phyloP scores from a whole-genome alignment of 257 asterid species.

The Solanum pennellii region DNA sequence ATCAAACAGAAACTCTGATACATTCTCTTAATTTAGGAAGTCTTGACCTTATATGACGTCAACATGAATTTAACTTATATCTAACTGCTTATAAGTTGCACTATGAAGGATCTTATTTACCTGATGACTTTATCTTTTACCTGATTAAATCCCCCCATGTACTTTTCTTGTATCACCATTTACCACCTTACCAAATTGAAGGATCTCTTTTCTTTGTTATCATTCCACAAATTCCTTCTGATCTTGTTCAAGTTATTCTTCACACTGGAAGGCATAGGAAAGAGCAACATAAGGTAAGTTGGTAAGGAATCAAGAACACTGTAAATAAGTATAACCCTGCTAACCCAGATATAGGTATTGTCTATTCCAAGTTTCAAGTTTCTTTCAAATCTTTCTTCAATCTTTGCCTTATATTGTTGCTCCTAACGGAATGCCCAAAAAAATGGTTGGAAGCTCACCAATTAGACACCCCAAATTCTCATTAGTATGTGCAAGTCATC shows the following conservation, averaged over 20 bases:
- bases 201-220: not conserved
- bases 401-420: not conserved
- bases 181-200: no score
- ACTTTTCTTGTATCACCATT: not conserved
- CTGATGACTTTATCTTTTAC: not conserved
- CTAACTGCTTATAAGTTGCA: not conserved
- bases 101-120: not conserved
- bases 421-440: not conserved
- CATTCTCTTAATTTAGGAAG: not conserved
- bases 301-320: not conserved
- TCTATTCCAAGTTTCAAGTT: not conserved
- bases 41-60: not conserved
- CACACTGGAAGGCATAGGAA: not conserved
- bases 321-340: no score
- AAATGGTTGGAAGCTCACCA: not conserved
- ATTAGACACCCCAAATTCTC: not conserved
- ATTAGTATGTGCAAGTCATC: not conserved
- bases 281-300: not conserved
- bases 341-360: not conserved
- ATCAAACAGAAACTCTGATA: not conserved
- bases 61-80: not conserved
- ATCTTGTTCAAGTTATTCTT: not conserved
- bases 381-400: not conserved
- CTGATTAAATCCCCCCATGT: not conserved
- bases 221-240: not conserved